A percentile compares a stretch with the other conserved stretches of the same genome.
Evolutionary conservation across 352 stramenopile species (phyloP).

Genomic region (Phytophthora palmivora): DNA sequence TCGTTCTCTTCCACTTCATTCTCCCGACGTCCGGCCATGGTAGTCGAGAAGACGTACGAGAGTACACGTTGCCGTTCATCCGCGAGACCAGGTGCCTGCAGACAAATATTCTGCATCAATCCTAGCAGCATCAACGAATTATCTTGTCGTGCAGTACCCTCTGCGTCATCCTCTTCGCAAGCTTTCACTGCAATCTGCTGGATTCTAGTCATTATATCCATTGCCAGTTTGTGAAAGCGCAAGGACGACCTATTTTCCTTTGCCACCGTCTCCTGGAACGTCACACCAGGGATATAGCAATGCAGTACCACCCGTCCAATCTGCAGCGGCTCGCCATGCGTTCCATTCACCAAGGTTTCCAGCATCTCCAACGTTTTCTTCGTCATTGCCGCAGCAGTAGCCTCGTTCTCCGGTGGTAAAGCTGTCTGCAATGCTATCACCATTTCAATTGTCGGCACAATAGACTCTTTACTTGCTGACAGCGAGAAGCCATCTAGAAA

Average conservation of each 20-base stretch:
- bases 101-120: conserved; percentile 80
- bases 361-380: conserved; percentile 56
- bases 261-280: conserved; percentile 69
- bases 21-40: conserved; percentile 32
- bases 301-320: conserved; percentile 70
- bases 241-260: conserved; percentile 58
- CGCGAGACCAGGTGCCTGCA: conserved; percentile 72
- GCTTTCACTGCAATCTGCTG: conserved; percentile 32
- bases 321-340: conserved; percentile 61
- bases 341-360: conserved; percentile 49
- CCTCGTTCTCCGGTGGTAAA: conserved; percentile 41
- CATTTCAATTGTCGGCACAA: conserved; percentile 77
- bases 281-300: conserved; percentile 74
- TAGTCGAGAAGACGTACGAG: conserved; percentile 55
- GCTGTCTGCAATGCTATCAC: conserved; percentile 69
- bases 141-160: conserved; percentile 37
- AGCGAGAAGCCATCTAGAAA: conserved; percentile 74
- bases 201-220: conserved; percentile 55
- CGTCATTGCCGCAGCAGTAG: conserved; percentile 42
- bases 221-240: conserved; percentile 74
- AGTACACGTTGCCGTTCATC: conserved; percentile 80
- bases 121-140: conserved; percentile 60
- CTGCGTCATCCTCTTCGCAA: conserved; percentile 39
- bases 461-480: conserved; percentile 71
- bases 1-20: conserved; percentile 13